Conservation (phyloP, 208 protist species). For the Acanthamoeba triangularis region DNA sequence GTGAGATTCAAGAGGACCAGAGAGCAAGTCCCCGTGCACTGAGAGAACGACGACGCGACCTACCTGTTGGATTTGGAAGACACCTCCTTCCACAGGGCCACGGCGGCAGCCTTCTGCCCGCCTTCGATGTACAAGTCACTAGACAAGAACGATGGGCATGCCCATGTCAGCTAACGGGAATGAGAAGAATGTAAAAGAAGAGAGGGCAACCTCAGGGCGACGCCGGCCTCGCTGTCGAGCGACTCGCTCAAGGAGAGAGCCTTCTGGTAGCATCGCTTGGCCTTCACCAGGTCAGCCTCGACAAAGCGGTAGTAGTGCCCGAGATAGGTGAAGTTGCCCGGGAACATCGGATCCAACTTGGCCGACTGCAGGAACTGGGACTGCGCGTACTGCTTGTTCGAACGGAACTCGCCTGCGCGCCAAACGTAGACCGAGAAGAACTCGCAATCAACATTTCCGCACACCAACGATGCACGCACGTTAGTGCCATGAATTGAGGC, state of each 20-base stretch:
- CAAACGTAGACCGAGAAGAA: neutral
- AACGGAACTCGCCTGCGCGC: conserved; percentile 32
- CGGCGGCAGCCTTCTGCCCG: conserved; percentile 64
- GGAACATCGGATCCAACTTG: conserved; percentile 55
- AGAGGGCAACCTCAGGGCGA: neutral
- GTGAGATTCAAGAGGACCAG: neutral
- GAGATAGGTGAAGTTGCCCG: conserved; percentile 69
- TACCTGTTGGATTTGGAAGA: conserved; percentile 61
- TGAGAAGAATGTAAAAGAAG: neutral
- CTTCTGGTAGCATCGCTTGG: conserved; percentile 73
- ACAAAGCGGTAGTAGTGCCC: conserved; percentile 65
- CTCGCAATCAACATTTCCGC: neutral
- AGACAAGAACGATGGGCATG: neutral
- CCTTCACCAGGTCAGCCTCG: conserved; percentile 17
- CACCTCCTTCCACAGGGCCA: conserved; percentile 64
- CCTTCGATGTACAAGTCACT: conserved; percentile 24
- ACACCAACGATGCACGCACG: no score
- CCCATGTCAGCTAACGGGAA: neutral
- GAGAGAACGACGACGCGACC: neutral
- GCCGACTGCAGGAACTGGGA: conserved; percentile 55
- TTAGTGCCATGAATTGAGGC: no score
- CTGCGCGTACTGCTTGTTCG: conserved; percentile 56
- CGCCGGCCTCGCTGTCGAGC: conserved; percentile 41
- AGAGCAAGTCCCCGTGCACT: neutral
- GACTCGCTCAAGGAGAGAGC: conserved; percentile 42